phyloP scores from a whole-genome alignment of 2,329 filamentous ascomycete species.

The Penicillium thymicola region DNA sequence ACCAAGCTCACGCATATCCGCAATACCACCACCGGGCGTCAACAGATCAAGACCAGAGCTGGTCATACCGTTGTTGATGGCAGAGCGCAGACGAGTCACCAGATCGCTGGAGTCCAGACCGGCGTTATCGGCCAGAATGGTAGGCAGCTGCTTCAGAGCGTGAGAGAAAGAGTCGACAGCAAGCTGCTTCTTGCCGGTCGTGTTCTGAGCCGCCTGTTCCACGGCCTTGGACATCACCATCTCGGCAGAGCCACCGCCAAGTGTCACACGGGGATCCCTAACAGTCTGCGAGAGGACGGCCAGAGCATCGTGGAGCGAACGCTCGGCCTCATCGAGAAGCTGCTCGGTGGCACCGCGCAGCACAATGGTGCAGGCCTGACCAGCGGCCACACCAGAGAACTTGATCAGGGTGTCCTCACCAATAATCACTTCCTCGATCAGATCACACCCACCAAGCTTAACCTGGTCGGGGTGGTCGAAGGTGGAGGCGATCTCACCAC shows the following conservation, averaged over 20 bases:
- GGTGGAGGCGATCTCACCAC: conserved; percentile 94
- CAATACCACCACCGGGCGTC: conserved; percentile 85
- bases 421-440: conserved; percentile 97
- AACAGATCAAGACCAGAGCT: conserved; percentile 87
- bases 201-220: conserved; percentile 85
- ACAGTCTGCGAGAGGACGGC: conserved; percentile 96
- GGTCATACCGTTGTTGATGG: conserved; percentile 90
- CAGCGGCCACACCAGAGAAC: conserved; percentile 92
- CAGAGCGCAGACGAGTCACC: conserved; percentile 84
- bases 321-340: conserved; percentile 92
- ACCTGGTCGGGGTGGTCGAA: conserved; percentile 98
- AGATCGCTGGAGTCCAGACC: conserved; percentile 94
- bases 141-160: conserved; percentile 88
- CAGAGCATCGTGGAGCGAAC: conserved; percentile 91
- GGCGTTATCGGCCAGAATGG: conserved; percentile 95
- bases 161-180: conserved; percentile 87
- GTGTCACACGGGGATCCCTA: conserved; percentile 86
- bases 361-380: conserved; percentile 93
- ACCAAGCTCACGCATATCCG: conserved; percentile 92
- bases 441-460: conserved; percentile 89
- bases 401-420: conserved; percentile 96
- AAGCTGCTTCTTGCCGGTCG: conserved; percentile 94
- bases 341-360: conserved; percentile 95
- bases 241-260: conserved; percentile 94
- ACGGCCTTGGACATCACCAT: conserved; percentile 99